Evolutionary conservation across 306 rosid genomes (phyloP), one percentile per base, ranked within the genome.

Genomic region (Carpinus fangiana): DNA sequence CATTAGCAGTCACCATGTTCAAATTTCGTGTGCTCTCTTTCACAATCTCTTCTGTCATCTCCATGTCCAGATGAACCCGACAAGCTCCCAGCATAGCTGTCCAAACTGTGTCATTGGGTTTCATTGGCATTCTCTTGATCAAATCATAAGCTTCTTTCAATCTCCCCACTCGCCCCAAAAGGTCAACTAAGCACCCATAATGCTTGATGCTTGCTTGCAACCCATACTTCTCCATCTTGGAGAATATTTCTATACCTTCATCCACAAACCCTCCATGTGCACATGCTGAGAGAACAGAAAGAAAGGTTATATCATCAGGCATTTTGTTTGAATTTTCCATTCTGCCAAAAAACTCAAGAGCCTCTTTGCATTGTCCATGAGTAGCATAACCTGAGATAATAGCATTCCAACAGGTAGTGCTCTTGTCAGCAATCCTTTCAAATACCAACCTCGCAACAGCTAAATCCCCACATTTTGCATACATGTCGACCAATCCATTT

Each of bases 81-180:
- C 97, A 92, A 64, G 95, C 90, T 69, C 92, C 89, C 77, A 92
- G 88, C 90, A 89, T 76, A 46, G 92, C 88, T 36, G 92, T 93
- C 81, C 88, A 83, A 77, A 92, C 90, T 6, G 77, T 80, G 79
- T 84, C 83, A 80, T 89, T 90, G 65, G 93, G 90, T 77, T 86
- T 72, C 83, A 87, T 38, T 47, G 93, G 91, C 92, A 90, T 87
- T 72, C 74, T 78, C 77, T 83, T 71, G 23, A 90, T 82, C 47
- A 87, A 60, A 62, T 78, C 84, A 75, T 86, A 83, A 69, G 95
- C 97, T 79, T 90, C 89, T 52, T 69, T 83, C 43, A 88, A 82
- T 74, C 90, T 81, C 57, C 95, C 95, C 47, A 89, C 90, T 67
- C 93, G 75, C 14, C 92, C 97, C 76, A 84, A 72, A n/a, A 89